Conservation (phyloP, 257 asterid genomes). For the Primulina eburnea region DNA sequence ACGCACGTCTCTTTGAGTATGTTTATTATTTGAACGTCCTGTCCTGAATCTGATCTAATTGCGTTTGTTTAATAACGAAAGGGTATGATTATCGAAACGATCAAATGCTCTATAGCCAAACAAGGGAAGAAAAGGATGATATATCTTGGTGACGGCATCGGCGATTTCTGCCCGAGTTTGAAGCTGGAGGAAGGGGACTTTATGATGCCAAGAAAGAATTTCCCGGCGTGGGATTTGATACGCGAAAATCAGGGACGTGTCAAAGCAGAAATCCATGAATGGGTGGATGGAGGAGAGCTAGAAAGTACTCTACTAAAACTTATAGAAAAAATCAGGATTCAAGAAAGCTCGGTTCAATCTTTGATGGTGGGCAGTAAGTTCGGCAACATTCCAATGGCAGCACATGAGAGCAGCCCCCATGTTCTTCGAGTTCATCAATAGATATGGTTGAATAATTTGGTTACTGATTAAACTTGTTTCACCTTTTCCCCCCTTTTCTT, state of each 20-base stretch:
- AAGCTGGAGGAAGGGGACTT: constrained; percentile 30
- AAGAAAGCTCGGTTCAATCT: constrained; percentile 11
- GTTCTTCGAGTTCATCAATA: neutral
- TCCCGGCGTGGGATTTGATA: constrained; percentile 40
- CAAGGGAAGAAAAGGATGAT: too few relatives aligned
- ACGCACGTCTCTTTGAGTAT: constrained; percentile 16
- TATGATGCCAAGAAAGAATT: constrained; percentile 42
- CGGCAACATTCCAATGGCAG: neutral
- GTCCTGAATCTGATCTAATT: too few relatives aligned
- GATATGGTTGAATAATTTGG: neutral
- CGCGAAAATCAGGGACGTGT: constrained; percentile 20
- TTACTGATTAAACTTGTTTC: too few relatives aligned
- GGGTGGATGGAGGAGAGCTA: constrained; percentile 32
- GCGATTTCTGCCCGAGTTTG: constrained; percentile 2
- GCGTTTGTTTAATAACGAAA: neutral
- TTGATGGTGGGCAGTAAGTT: neutral
- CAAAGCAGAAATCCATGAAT: constrained; percentile 34
- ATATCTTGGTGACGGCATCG: too few relatives aligned
- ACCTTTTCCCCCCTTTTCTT: too few relatives aligned
- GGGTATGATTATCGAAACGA: constrained; percentile 31
- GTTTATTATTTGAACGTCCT: too few relatives aligned
- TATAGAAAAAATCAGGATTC: neutral
- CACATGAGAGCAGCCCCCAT: neutral
- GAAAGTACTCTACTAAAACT: constrained; percentile 9
- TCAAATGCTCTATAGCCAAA: too few relatives aligned